These are phyloP conservation scores for Jimgerdemannia lactiflua DNA, from an alignment of 192 early-diverging fungal species.

Conservation along the genomic window DNA sequence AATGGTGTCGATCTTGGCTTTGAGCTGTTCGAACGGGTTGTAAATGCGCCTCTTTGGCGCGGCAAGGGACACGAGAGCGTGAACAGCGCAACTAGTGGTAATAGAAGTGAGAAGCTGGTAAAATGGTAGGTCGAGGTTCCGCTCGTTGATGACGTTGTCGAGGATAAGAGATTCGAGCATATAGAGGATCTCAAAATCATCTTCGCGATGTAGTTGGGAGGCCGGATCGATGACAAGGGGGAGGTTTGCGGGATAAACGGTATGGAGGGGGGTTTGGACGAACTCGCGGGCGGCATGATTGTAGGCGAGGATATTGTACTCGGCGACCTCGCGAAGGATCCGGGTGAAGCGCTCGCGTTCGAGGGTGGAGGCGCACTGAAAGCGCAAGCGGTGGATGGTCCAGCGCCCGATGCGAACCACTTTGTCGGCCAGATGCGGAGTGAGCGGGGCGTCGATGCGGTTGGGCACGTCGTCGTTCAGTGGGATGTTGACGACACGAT, in stretches of 20 bases:
- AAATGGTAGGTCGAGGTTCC: conserved; percentile 38
- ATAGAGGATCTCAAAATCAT: conserved; percentile 41
- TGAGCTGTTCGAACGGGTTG: conserved; percentile 29
- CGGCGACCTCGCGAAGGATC: neutral
- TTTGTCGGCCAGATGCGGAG: neutral
- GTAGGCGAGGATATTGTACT: neutral
- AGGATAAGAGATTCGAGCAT: conserved; percentile 41
- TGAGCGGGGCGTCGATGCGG: neutral
- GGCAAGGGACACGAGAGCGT: conserved; percentile 30
- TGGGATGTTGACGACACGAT: conserved; percentile 13
- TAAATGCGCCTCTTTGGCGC: conserved; percentile 29
- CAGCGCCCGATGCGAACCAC: conserved; percentile 31
- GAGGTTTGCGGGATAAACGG: neutral
- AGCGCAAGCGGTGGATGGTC: conserved; percentile 32
- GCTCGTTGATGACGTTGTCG: conserved; percentile 34
- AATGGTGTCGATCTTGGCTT: neutral
- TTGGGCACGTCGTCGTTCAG: neutral
- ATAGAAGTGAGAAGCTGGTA: conserved; percentile 7
- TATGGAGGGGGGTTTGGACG: neutral
- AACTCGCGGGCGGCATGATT: neutral
- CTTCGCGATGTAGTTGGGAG: neutral
- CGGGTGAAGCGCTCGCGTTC: neutral
- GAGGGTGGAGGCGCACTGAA: neutral
- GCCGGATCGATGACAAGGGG: neutral
- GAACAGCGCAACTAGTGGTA: neutral